These are phyloP conservation scores for Ophiosphaerella narmari DNA, from an alignment of 2,329 filamentous ascomycete species.

Conservation along the genomic window DNA sequence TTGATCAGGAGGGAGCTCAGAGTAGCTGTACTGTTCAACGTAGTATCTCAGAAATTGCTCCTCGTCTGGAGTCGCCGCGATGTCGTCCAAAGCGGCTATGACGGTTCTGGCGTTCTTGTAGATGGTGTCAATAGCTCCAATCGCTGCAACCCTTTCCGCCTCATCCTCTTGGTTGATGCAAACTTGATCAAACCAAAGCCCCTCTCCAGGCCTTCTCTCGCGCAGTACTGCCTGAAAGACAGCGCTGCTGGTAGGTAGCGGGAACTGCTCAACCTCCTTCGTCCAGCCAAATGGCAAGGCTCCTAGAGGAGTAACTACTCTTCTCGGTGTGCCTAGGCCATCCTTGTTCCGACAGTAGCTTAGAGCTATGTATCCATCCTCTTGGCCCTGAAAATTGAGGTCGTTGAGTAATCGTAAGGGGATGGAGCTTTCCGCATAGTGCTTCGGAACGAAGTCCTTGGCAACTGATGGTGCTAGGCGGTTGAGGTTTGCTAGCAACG, in stretches of 20 bases:
- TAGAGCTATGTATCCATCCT: slow-evolving; percentile 49
- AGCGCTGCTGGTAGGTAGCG: slow-evolving; percentile 44
- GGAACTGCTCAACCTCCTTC: slow-evolving; percentile 42
- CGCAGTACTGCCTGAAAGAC: slow-evolving; percentile 50
- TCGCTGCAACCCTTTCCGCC: slow-evolving; percentile 44
- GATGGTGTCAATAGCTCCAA: slow-evolving; percentile 50
- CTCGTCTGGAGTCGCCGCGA: slow-evolving; percentile 43
- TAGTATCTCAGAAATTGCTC: slow-evolving; percentile 45
- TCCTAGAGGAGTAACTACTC: slow-evolving; percentile 27
- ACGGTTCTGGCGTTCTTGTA: slow-evolving; percentile 49
- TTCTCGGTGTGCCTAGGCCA: slow-evolving; percentile 29
- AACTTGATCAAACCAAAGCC: slow-evolving; percentile 53
- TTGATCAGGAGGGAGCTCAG: slow-evolving; percentile 21
- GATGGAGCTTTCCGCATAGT: slow-evolving; percentile 21
- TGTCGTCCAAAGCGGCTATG: slow-evolving; percentile 50
- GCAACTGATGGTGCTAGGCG: slow-evolving; percentile 35
- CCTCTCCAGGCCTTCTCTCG: slow-evolving; percentile 46
- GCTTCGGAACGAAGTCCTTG: slow-evolving; percentile 37
- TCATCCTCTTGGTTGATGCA: slow-evolving; percentile 51
- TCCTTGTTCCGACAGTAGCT: slow-evolving; percentile 50
- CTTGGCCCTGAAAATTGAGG: slow-evolving; percentile 35
- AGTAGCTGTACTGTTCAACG: slow-evolving; percentile 43
- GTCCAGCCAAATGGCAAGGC: slow-evolving; percentile 44
- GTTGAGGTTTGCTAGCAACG: slow-evolving; percentile 31
- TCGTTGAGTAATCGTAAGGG: slow-evolving; percentile 48